Conservation (phyloP, 495 filamentous ascomycete species). For the Penicillium roqueforti region DNA sequence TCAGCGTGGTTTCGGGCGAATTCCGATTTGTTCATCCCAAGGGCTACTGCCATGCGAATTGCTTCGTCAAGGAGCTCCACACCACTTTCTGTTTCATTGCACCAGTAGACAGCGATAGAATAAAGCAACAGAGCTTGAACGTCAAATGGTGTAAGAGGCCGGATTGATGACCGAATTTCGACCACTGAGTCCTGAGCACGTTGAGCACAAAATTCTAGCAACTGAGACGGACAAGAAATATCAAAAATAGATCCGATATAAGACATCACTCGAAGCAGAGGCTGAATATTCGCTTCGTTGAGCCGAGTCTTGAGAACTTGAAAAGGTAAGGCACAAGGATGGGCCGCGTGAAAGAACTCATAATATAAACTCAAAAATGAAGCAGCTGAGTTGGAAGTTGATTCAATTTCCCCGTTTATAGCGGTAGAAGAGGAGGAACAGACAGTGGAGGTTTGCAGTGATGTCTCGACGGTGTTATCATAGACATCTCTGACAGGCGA, state of each 20-base stretch:
- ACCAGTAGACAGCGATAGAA: constrained; percentile 24
- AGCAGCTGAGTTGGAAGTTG: background rate
- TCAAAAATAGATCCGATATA: constrained; percentile 19
- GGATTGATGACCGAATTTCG: constrained; percentile 1
- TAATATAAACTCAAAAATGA: constrained; percentile 8
- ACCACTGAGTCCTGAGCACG: background rate
- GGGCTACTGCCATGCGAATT: constrained; percentile 13
- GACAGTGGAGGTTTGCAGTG: background rate
- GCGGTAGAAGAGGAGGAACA: background rate
- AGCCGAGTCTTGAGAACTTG: constrained; percentile 7
- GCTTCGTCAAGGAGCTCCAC: constrained; percentile 15
- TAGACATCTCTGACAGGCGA: background rate
- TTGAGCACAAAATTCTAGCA: background rate
- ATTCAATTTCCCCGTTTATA: background rate
- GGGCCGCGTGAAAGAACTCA: constrained; percentile 20
- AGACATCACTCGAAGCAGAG: constrained; percentile 11
- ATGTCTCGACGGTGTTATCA: background rate
- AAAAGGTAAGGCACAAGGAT: constrained; percentile 21
- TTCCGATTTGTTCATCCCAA: constrained; percentile 23
- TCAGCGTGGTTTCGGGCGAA: constrained; percentile 10
- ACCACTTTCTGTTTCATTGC: constrained; percentile 15
- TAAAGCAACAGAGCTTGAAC: constrained; percentile 23
- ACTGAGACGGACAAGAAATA: background rate
- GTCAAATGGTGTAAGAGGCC: constrained; percentile 13
- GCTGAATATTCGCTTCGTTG: constrained; percentile 1